These are phyloP conservation scores for Pythium pectinolyticum DNA, from an alignment of 352 stramenopile species.

Conservation along the genomic window DNA sequence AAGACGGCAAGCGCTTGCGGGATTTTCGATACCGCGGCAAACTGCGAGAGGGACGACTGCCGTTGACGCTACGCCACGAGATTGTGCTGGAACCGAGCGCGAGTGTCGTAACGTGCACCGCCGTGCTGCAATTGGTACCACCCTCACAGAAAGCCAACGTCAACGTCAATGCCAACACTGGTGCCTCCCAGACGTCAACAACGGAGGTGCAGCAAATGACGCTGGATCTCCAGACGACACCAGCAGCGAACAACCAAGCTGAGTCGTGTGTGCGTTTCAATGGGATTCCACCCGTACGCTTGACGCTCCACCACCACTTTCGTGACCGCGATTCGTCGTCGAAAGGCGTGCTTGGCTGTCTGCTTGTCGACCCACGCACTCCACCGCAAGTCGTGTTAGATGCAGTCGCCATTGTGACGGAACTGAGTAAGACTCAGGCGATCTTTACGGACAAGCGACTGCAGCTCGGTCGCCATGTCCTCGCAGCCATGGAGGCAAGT, in stretches of 20 bases:
- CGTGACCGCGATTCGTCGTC: not conserved
- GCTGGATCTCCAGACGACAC: not conserved
- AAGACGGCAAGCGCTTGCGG: conserved; percentile 4
- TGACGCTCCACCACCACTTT: not conserved
- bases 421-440: conserved; percentile 30
- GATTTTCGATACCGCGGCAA: conserved; percentile 23
- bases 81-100: conserved; percentile 13
- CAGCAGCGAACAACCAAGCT: too few species aligned
- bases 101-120: conserved; percentile 2
- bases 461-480: conserved; percentile 21
- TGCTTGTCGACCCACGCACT: conserved; percentile 14
- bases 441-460: conserved; percentile 27
- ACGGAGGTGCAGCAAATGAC: not conserved
- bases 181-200: not conserved
- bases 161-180: not conserved
- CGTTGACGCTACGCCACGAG: conserved; percentile 5
- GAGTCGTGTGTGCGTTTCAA: too few species aligned
- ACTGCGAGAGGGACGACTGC: not conserved
- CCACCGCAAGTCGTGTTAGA: conserved; percentile 14
- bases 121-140: not conserved
- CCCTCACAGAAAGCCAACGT: not conserved
- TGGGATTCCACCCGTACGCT: too few species aligned
- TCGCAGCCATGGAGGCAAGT: conserved; percentile 19
- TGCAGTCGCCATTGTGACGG: conserved; percentile 25
- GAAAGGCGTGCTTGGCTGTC: conserved; percentile 18